Base-by-base conservation (phyloP, 768 basidiomycete genomes). In the Hygrophoropsis aurantiaca region DNA sequence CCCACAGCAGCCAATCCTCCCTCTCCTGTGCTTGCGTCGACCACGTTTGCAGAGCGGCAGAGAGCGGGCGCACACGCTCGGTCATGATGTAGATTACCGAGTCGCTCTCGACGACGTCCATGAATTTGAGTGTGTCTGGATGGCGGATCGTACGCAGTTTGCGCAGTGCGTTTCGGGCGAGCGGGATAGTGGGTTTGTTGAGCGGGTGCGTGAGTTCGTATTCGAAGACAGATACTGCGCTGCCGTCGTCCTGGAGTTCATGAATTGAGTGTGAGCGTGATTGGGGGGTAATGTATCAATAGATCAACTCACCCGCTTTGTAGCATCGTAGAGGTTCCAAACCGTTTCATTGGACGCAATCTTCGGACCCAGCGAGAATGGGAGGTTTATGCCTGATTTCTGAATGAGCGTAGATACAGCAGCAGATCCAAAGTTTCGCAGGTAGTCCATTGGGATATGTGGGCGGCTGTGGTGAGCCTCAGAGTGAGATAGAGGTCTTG, bases 1-100 rank as follows among this genome's bases (percentile, higher is more conserved):
- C 94, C 94, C 94, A 99, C 4, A 97, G 62, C 18, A 95, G 66
- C 88, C 91, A 97, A 56, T 95, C 92, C 54, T 93, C 88, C 53
- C 72, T 77, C 57, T 81, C 84, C 62, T 78, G 80, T n/a, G 71
- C 67, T 52, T 84, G 85, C 34, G 74, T 73, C 2, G 78, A 71
- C 79, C 85, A 87, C 9, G 80, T 72, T 33, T 80, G 69, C 40
- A 97, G 62, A 1, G 80, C 78, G 7, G 68, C 61, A 11, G 78
- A 73, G 16, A 98, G 70, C 4, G 95, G 91, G 25, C 80, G 76
- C 11, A 98, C 86, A 3, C 91, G 85, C 67, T 99, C 97, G 1
- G 97, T 99, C 77, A 97, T 89, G 58, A 99, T 89, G 64, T 90
- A 87, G 35, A 98, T 79, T 1, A 79, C 79, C 11, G 81, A 79